Evolutionary conservation across 2,329 filamentous ascomycete species (phyloP), one percentile per base, ranked within the genome.

Genomic region (Aspergillus neoniger): DNA sequence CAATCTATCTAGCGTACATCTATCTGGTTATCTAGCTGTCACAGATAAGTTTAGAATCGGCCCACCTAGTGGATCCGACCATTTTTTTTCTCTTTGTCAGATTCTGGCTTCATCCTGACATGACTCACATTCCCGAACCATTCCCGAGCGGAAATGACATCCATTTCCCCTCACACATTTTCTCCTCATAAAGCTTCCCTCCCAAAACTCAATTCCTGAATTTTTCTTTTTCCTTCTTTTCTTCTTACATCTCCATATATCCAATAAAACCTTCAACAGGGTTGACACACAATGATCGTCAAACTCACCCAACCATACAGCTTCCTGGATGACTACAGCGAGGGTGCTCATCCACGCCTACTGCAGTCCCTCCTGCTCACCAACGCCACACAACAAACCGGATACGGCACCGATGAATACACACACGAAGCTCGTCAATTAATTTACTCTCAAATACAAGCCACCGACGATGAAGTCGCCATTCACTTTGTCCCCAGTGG

Each of bases 401-500:
- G 81, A 32, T 83, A 83, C 63, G 82, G 81, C 14, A 73, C 72
- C 32, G 82, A 83, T 55, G 69, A 78, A 2, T 82, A 79, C 64
- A 77, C 74, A 64, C 69, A 75, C 15, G 68, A 77, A 14, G 81
- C 81, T 0, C 72, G 79, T 1, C 69, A 74, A 47, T 68, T 77
- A 30, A 82, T 83, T 52, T 75, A 79, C 38, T 50, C 68, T 2
- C 69, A 68, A 30, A 65, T 77, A 21, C 57, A 67, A 10, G 63
- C 67, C 43, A 62, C 68, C 14, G 68, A 70, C 4, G 77, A 81
- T 23, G 73, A 76, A 23, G 80, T 81, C 0, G 79, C 78, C 48
- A 75, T 83, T 58, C 81, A 81, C 67, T 83, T 83, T 55, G 82
- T 83, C 0, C 81, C 82, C 1, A 83, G 80, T 57, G 81, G 81